These are phyloP conservation scores for Urostyla sp. DNA, from an alignment of 73 alveolate species.

Conservation along the genomic window DNA sequence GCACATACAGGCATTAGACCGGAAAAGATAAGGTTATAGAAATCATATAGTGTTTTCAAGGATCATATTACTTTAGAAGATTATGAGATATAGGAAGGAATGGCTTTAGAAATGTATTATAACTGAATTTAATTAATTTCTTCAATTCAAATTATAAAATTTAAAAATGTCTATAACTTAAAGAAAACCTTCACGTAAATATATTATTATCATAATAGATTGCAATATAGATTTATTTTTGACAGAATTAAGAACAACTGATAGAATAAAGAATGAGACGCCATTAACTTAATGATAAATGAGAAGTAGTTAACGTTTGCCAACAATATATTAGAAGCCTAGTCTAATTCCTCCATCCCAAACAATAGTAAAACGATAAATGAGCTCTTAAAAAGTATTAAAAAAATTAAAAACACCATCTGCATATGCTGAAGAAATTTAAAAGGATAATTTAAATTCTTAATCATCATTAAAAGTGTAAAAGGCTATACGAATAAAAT, in stretches of 20 bases:
- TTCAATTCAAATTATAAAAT: neutral
- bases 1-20: conserved; percentile 94
- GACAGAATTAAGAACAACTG: neutral
- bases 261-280: neutral
- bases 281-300: neutral
- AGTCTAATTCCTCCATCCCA: neutral
- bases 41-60: conserved; percentile 87
- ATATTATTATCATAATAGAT: neutral
- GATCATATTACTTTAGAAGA: conserved; percentile 95
- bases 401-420: too few species aligned
- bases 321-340: neutral
- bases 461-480: too few species aligned
- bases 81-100: conserved; percentile 92
- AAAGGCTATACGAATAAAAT: too few species aligned
- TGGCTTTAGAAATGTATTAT: conserved; percentile 91
- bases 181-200: neutral
- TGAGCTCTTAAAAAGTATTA: too few species aligned
- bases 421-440: too few species aligned
- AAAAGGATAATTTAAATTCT: too few species aligned
- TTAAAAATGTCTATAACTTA: neutral
- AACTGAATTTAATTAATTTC: conserved; percentile 52
- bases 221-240: neutral
- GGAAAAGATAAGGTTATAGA: conserved; percentile 90
- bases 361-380: too few species aligned
- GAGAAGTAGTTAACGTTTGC: neutral